Evolutionary conservation across 768 basidiomycete genomes (phyloP).

Genomic region (Saitozyma podzolica): DNA sequence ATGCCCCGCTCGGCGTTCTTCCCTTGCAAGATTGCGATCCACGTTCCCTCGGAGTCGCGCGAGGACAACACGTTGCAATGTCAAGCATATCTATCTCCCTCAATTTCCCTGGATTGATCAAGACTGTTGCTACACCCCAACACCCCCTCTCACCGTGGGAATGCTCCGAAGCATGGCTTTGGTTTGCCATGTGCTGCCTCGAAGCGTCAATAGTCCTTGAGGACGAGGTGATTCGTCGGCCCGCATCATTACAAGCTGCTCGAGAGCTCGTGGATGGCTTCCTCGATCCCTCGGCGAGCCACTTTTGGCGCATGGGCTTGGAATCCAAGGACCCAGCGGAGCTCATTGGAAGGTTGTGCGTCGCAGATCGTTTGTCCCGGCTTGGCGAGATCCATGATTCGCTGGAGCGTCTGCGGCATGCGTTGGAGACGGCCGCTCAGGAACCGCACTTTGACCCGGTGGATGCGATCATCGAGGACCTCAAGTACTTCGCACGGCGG

Average conservation of each 20-base stretch:
- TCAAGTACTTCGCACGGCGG: constrained; percentile 17
- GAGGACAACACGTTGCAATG: constrained; percentile 18
- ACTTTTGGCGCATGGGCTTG: constrained; percentile 21
- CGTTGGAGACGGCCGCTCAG: constrained; percentile 24
- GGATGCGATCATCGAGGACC: constrained; percentile 23
- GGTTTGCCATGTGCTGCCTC: constrained; percentile 11
- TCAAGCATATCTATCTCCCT: constrained; percentile 9
- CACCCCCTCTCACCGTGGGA: background rate
- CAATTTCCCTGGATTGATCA: constrained; percentile 15
- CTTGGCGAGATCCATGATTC: constrained; percentile 26
- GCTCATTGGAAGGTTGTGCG: constrained; percentile 27
- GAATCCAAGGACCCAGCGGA: constrained; percentile 8
- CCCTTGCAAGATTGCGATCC: constrained; percentile 21
- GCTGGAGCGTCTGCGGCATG: constrained; percentile 14
- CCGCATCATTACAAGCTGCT: constrained; percentile 17
- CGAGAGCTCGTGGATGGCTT: constrained; percentile 15
- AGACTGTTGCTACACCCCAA: constrained; percentile 1
- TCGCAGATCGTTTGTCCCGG: constrained; percentile 34
- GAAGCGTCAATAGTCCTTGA: constrained; percentile 29
- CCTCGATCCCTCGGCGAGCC: constrained; percentile 14
- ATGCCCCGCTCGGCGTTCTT: constrained; percentile 36
- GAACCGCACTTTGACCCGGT: constrained; percentile 29
- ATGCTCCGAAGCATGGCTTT: constrained; percentile 10
- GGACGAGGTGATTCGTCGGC: constrained; percentile 16
- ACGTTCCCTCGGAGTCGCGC: constrained; percentile 23